Evolutionary conservation across 208 protist species (phyloP).

Genomic region (Polymyxa betae): DNA sequence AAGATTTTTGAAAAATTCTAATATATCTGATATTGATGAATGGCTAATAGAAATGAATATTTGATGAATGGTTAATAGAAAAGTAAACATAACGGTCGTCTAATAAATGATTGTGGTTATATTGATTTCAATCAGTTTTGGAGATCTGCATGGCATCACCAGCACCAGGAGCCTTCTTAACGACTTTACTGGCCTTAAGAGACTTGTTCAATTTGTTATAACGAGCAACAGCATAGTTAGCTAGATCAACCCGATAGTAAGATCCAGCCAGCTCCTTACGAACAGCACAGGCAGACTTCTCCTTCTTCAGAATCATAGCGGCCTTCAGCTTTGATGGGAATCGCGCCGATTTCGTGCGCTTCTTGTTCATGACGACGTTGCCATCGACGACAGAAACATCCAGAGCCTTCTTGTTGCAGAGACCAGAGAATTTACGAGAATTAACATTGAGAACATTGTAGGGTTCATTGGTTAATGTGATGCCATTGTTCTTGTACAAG

Average conservation of each 20-base stretch:
- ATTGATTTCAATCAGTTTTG: neutral
- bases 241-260: slow-evolving; percentile 18
- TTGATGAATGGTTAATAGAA: no score
- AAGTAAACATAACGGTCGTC: no score
- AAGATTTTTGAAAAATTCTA: no score
- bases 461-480: neutral
- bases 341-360: neutral
- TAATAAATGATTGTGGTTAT: no score
- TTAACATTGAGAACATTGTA: slow-evolving; percentile 39
- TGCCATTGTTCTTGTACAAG: slow-evolving; percentile 23
- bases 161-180: neutral
- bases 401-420: neutral
- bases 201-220: slow-evolving; percentile 20
- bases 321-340: neutral
- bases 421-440: neutral
- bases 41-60: no score
- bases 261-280: slow-evolving; percentile 16
- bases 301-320: neutral
- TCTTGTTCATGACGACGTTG: slow-evolving; percentile 6
- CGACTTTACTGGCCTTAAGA: neutral
- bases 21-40: no score
- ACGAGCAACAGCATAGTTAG: slow-evolving; percentile 11
- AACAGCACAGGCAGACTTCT: neutral
- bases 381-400: neutral
- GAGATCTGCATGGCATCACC: neutral